Evolutionary conservation across 352 stramenopile genomes (phyloP).

Genomic region (Globisporangium middletonii): DNA sequence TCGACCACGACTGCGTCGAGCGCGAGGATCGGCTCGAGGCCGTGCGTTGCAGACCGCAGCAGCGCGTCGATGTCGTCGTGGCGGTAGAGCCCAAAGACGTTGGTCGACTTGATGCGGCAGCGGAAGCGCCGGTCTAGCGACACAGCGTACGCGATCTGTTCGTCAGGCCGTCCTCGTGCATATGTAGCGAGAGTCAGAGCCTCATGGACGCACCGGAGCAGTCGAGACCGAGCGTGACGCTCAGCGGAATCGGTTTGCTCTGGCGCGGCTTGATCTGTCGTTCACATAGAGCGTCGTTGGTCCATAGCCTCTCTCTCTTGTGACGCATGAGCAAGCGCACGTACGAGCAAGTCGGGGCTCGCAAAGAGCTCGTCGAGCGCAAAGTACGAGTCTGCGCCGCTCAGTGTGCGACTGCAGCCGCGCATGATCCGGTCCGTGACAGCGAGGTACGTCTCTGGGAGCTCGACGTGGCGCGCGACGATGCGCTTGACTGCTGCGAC

Average conservation of each 20-base stretch:
- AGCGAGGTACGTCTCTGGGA: slow-evolving; percentile 35
- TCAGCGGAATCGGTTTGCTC: slow-evolving; percentile 34
- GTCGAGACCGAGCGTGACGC: slow-evolving; percentile 56
- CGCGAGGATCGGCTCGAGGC: slow-evolving; percentile 42
- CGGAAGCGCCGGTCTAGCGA: slow-evolving; percentile 50
- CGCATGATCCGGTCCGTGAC: slow-evolving; percentile 65
- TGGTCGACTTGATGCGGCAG: slow-evolving; percentile 64
- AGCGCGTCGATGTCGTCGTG: slow-evolving; percentile 55
- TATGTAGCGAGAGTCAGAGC: no score
- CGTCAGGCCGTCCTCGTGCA: no score
- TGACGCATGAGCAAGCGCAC: background rate
- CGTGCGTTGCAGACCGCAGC: slow-evolving; percentile 18
- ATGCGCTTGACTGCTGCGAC: slow-evolving; percentile 73
- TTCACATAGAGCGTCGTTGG: background rate
- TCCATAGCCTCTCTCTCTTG: background rate
- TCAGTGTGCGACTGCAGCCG: slow-evolving; percentile 67
- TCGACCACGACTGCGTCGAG: slow-evolving; percentile 70
- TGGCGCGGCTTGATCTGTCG: slow-evolving; percentile 61
- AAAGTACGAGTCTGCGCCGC: slow-evolving; percentile 73
- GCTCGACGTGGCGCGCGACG: slow-evolving; percentile 35
- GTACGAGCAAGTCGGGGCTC: slow-evolving; percentile 37
- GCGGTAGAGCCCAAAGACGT: slow-evolving; percentile 56
- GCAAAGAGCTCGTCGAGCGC: slow-evolving; percentile 65
- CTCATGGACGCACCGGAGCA: slow-evolving; percentile 25
- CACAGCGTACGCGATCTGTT: no score